Base-by-base conservation (phyloP, 2,329 filamentous ascomycete species). In the Pseudogymnoascus sp. region DNA sequence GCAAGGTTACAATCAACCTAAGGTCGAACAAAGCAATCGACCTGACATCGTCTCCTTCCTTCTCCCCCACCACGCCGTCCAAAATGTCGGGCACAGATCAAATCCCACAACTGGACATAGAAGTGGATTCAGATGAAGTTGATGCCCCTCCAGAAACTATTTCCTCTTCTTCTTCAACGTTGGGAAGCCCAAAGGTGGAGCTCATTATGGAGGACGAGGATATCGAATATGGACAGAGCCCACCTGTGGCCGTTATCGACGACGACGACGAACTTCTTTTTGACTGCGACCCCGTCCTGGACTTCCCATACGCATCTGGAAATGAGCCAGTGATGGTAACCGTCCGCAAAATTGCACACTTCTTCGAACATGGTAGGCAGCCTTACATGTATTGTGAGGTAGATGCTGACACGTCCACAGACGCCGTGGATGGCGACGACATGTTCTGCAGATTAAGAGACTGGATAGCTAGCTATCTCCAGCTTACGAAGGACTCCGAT, bases 1-100 rank as follows among this genome's bases (percentile, higher is more conserved):
- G 82, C 72, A 80, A 77, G 69, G 82, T 87, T 60, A 87, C 84
- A 8, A 80, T 87, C 62, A 87, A 86, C 69, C 75, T 87, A 59
- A 82, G 84, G 80, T 80, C 68, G 69, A 73, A 65, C 75, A 76
- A 76, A 14, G 71, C 72, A 46, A 73, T 76, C 59, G 77, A 79
- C 21, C 72, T 74, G 14, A 75, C 76, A 28, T 73, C 77, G 16
- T 78, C 79, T 21, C 79, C 77, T 3, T 77, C 81, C 3, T 66
- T 74, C 11, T 81, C 81, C 6, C 77, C 77, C 28, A 72, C 72
- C 46, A 72, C 72, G 56, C 69, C 68, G 5, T 69, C 68, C 49
- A 72, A 70, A 63, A 72, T 72, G 69, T 43, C 49, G 28, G 60
- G 65, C 28, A 62, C 53, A 42, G 63, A 56, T 42, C 65, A 67